Evolutionary conservation across 805 yeast species (phyloP).

Genomic region (Jamesozyma rosinii): DNA sequence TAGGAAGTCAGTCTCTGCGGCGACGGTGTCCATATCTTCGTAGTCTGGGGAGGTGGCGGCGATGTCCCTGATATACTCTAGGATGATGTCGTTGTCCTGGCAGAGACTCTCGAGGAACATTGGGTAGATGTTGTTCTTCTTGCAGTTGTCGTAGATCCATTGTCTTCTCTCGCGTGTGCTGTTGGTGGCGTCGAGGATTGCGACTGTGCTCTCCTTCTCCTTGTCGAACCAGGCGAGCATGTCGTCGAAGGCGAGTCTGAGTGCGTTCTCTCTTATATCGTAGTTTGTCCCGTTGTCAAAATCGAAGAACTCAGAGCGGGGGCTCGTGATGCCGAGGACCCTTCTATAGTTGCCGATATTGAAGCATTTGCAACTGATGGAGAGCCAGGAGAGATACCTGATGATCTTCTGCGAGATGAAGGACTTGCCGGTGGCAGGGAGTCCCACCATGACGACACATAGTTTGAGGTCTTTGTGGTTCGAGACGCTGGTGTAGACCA

Average conservation of each 20-base stretch:
- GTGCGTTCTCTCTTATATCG: constrained; percentile 57
- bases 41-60: constrained; percentile 84
- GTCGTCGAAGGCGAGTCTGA: constrained; percentile 60
- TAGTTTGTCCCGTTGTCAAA: constrained; percentile 56
- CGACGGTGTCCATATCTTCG: constrained; percentile 54
- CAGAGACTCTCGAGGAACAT: constrained; percentile 90
- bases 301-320: constrained; percentile 72
- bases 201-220: constrained; percentile 74
- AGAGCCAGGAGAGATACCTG: constrained; percentile 84
- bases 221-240: constrained; percentile 75
- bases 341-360: constrained; percentile 85
- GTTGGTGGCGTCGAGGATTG: constrained; percentile 89
- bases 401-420: constrained; percentile 91
- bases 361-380: constrained; percentile 77
- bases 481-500: constrained; percentile 32
- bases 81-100: constrained; percentile 60
- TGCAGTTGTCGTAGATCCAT: constrained; percentile 50
- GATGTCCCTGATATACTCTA: constrained; percentile 76
- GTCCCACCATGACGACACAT: constrained; percentile 82
- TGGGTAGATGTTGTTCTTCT: constrained; percentile 68
- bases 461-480: constrained; percentile 52
- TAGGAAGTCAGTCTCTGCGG: constrained; percentile 63
- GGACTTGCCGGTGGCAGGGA: constrained; percentile 89
- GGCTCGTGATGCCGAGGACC: constrained; percentile 37
- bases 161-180: constrained; percentile 66